Conservation (phyloP, 2,329 filamentous ascomycete species). For the Aspergillus tanneri region DNA sequence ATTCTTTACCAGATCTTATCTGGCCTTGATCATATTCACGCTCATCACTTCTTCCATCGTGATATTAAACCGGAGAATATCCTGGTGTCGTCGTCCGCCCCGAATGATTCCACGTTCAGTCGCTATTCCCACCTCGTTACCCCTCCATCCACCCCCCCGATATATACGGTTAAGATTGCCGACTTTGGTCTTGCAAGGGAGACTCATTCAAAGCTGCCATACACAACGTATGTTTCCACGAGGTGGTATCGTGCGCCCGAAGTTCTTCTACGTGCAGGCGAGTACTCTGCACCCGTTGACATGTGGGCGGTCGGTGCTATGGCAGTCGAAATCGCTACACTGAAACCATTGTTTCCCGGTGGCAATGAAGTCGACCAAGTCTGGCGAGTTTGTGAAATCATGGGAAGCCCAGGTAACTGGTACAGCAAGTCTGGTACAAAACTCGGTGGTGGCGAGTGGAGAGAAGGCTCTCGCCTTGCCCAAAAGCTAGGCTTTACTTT, state of each 20-base stretch:
- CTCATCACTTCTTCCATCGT: constrained; percentile 95
- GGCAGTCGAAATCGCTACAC: constrained; percentile 94
- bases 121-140: constrained; percentile 92
- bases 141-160: constrained; percentile 87
- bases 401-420: constrained; percentile 98
- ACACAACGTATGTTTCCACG: constrained; percentile 97
- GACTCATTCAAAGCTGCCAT: constrained; percentile 92
- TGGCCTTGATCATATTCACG: constrained; percentile 94
- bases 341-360: constrained; percentile 95
- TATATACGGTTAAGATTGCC: constrained; percentile 96
- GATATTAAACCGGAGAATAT: constrained; percentile 99
- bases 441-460: constrained; percentile 96
- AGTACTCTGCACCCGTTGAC: constrained; percentile 96
- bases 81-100: constrained; percentile 84
- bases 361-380: constrained; percentile 99
- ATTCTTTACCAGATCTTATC: constrained; percentile 96
- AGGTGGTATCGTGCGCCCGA: constrained; percentile 94
- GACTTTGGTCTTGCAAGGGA: constrained; percentile 97
- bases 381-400: constrained; percentile 98
- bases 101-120: constrained; percentile 85
- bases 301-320: constrained; percentile 99
- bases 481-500: constrained; percentile 98
- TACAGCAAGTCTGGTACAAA: constrained; percentile 85
- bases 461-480: constrained; percentile 85
- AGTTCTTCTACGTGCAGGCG: constrained; percentile 86